Evolutionary conservation across 371 early-diverging fungal genomes (phyloP), one percentile per base, ranked within the genome.

Genomic region (Syncephalastrum contaminatum): DNA sequence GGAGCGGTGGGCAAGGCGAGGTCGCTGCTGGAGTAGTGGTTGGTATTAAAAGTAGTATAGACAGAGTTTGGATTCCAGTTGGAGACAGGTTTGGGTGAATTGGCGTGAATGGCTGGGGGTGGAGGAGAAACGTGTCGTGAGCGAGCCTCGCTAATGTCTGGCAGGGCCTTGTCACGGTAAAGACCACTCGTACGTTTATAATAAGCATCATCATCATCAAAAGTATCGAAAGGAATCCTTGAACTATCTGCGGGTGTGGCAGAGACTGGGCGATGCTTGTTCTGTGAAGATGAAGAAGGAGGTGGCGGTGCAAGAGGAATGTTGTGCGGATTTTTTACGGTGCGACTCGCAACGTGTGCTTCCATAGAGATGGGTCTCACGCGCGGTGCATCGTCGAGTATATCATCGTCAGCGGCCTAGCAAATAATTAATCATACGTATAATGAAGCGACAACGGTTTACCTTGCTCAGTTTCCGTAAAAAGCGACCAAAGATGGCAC

Each of bases 271-370:
- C 22, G 24, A 43, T 14, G 45, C 27, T 47, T 55, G 39, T 39
- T 50, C 27, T 40, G 52, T 14, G 59, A 30, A n/a, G 53, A n/a
- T n/a, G n/a, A 27, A 10, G 53, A 48, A n/a, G 62, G 57, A 42
- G 56, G 57, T 6, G 62, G 56, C 42, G 56, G 62, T 41, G 62
- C 62, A n/a, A 62, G 46, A n/a, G 65, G 65, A 18, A 65, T 60
- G 54, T 65, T 56, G 22, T 60, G 57, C 40, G 51, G 56, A 24
- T 54, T 51, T 10, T 30, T 30, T 30, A 30, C 15, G 59, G 56
- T 55, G 64, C 55, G 39, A 39, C 60, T 54, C 30, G 51, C 54
- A 51, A 48, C 45, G 27, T 40, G 58, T 43, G 48, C 42, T 22
- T 25, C 21, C 44, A 54, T 48, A 8, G 58, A 46, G 13, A 63